phyloP scores from a whole-genome alignment of 1,284 basidiomycete genomes.

The Apiotrichum sp. region DNA sequence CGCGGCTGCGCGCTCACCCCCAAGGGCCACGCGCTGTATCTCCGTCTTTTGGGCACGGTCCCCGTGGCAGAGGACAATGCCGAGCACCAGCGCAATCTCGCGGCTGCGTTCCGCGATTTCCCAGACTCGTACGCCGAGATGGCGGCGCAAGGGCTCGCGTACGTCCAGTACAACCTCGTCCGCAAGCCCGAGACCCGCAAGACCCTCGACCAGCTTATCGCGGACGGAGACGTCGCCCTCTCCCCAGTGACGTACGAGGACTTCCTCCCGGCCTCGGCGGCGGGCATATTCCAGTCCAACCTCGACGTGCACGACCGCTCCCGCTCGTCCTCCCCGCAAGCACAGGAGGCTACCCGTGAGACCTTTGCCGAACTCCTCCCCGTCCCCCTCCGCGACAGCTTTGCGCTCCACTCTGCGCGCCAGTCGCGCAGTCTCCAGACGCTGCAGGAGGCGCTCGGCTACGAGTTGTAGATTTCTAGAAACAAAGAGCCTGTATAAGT shows the following conservation, averaged over 20 bases:
- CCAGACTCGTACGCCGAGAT: constrained; percentile 34
- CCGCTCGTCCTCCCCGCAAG: constrained; percentile 10
- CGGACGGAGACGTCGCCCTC: constrained; percentile 29
- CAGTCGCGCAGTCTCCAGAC: constrained; percentile 9
- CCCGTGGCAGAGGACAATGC: constrained; percentile 29
- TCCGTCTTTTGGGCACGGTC: constrained; percentile 26
- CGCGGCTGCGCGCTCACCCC: constrained; percentile 46
- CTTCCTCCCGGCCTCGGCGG: constrained; percentile 48
- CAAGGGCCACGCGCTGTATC: constrained; percentile 41
- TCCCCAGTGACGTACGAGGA: constrained; percentile 48
- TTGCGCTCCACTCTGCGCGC: constrained; percentile 25
- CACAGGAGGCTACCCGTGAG: constrained; percentile 9
- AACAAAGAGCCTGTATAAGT: no score
- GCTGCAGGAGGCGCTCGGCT: constrained; percentile 10
- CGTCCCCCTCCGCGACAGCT: constrained; percentile 21
- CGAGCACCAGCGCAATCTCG: constrained; percentile 35
- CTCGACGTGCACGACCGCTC: constrained; percentile 23
- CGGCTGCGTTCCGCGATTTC: constrained; percentile 26
- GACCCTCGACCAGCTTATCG: constrained; percentile 24
- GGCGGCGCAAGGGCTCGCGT: constrained; percentile 29
- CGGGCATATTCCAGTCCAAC: constrained; percentile 49
- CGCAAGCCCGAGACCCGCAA: background rate
- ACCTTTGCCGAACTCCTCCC: constrained; percentile 24
- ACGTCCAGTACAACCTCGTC: constrained; percentile 30
- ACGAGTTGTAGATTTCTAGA: background rate